These are phyloP conservation scores for Cymbopogon citratus DNA, from an alignment of 176 grass and related monocot genomes.

Conservation along the genomic window DNA sequence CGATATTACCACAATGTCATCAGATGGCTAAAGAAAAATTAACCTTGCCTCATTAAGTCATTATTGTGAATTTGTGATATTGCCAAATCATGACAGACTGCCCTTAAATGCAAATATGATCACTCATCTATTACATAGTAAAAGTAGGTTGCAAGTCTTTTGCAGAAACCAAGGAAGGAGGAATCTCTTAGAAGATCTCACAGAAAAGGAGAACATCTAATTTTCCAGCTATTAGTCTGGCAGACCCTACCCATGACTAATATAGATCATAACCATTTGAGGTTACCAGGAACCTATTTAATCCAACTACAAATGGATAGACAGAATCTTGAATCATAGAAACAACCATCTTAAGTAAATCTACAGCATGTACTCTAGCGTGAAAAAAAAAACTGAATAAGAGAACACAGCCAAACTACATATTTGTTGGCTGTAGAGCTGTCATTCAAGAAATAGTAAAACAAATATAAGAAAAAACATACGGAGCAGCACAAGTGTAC, in stretches of 20 bases:
- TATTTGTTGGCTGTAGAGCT: background rate
- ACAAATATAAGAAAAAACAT: background rate
- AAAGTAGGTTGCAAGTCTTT: background rate
- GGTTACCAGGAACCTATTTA: background rate
- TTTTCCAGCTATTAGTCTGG: background rate
- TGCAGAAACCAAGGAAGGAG: background rate
- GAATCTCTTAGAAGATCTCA: background rate
- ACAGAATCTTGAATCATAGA: background rate
- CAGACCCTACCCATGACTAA: background rate
- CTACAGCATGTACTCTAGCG: background rate
- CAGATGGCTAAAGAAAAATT: background rate
- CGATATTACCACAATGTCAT: background rate
- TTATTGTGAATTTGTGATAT: background rate
- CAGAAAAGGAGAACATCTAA: background rate
- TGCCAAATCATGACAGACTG: background rate
- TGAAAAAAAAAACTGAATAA: background rate
- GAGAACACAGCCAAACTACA: background rate
- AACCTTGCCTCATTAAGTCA: background rate
- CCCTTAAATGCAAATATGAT: background rate
- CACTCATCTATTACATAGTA: background rate
- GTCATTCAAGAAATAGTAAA: background rate
- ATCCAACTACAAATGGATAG: background rate
- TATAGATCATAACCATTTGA: background rate
- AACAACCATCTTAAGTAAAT: background rate
- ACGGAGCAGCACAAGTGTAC: background rate